phyloP scores from a whole-genome alignment of 192 early-diverging fungal genomes.

The Chytriomyces confervae region DNA sequence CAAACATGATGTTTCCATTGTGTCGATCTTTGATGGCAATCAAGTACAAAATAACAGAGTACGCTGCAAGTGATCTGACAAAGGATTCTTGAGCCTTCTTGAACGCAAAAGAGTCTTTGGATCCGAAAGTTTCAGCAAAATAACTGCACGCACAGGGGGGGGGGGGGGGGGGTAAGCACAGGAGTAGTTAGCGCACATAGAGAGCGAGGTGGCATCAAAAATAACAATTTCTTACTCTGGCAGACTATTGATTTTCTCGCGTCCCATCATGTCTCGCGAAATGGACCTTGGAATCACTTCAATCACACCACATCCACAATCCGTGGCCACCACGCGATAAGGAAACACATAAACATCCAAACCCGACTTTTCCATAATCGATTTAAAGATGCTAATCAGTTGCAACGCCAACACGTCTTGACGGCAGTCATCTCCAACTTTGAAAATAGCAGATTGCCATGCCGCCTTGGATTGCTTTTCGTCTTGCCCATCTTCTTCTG shows the following conservation, averaged over 20 bases:
- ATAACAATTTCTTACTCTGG: conserved; percentile 62
- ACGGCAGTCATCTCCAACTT: conserved; percentile 99
- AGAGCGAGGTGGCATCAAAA: neutral
- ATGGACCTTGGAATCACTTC: conserved; percentile 97
- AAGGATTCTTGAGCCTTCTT: conserved; percentile 92
- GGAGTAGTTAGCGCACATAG: neutral
- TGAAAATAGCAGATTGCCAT: conserved; percentile 94
- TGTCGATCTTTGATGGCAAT: conserved; percentile 99
- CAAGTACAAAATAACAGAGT: conserved; percentile 92
- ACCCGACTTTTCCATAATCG: conserved; percentile 87
- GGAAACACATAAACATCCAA: conserved; percentile 96
- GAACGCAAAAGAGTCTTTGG: conserved; percentile 85
- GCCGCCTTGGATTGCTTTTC: conserved; percentile 49
- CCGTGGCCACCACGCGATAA: conserved; percentile 96
- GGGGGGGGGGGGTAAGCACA: neutral
- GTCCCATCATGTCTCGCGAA: conserved; percentile 95
- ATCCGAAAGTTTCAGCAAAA: conserved; percentile 90
- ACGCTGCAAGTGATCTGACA: conserved; percentile 93
- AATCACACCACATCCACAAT: conserved; percentile 96
- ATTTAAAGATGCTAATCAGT: conserved; percentile 96
- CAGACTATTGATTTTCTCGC: conserved; percentile 97
- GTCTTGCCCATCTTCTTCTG: conserved; percentile 66
- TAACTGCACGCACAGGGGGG: conserved; percentile 55
- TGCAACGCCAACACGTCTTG: conserved; percentile 98
- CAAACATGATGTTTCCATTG: conserved; percentile 99